A percentile compares a stretch with the other conserved stretches of the same genome.
Conservation (phyloP, 106 monocot species). For the Allium cepa region DNA sequence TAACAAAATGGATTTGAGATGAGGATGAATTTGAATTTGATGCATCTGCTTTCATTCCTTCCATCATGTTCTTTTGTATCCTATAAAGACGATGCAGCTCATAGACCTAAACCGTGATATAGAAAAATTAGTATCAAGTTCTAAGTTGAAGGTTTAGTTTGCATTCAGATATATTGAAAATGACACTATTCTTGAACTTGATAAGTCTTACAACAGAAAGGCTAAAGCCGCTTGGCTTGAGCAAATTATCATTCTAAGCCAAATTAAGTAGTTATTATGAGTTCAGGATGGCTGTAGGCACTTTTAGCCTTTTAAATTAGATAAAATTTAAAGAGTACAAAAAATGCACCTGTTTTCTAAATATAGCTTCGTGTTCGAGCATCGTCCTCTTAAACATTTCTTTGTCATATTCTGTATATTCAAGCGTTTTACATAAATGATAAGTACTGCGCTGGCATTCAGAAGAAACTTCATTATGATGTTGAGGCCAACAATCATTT, state of each 20-base stretch:
- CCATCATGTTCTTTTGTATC: constrained; percentile 62
- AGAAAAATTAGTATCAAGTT: no score
- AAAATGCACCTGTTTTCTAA: constrained; percentile 66
- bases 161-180: no score
- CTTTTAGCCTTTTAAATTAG: no score
- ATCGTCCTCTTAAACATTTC: constrained; percentile 66
- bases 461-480: constrained; percentile 23
- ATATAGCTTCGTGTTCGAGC: constrained; percentile 87
- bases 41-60: constrained; percentile 27
- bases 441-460: constrained; percentile 18
- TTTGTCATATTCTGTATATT: constrained; percentile 50
- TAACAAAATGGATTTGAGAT: constrained; percentile 20
- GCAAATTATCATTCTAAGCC: no score
- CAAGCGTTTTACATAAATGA: constrained; percentile 7
- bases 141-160: no score
- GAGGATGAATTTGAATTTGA: constrained; percentile 27
- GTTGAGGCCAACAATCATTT: constrained; percentile 27
- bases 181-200: no score
- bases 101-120: constrained; percentile 30
- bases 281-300: no score
- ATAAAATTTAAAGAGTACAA: no score
- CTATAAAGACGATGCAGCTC: constrained; percentile 51
- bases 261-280: no score
- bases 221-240: no score
- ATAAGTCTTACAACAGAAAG: no score